Evolutionary conservation across 169 alveolate species (phyloP).

Genomic region (Babesia sp.): DNA sequence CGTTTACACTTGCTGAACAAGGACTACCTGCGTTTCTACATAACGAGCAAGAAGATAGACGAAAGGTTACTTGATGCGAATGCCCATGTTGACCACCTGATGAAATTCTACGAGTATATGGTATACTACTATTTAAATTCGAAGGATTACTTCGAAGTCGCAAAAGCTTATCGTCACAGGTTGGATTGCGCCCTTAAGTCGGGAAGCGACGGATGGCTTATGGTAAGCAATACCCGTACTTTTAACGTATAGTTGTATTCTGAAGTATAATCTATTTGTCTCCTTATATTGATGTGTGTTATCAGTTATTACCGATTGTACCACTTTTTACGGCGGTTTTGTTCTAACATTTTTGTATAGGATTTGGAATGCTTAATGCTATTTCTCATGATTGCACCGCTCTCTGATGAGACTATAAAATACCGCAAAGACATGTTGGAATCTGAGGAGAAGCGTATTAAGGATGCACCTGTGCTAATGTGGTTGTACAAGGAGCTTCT

Average conservation of each 20-base stretch:
- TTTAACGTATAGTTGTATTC: no score
- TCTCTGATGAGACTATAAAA: conserved; percentile 27
- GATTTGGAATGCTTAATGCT: conserved; percentile 51
- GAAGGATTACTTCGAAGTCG: conserved; percentile 63
- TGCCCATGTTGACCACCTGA: conserved; percentile 54
- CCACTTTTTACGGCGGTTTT: no score
- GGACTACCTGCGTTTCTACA: conserved; percentile 75
- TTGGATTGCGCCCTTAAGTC: conserved; percentile 14
- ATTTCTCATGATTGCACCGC: conserved; percentile 42
- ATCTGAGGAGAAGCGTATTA: conserved; percentile 62
- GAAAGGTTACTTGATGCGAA: conserved; percentile 59
- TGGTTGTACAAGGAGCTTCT: conserved; percentile 63
- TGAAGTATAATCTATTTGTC: no score
- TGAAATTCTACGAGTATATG: conserved; percentile 73
- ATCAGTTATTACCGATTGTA: no score
- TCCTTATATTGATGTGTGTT: no score
- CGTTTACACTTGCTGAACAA: conserved; percentile 68
- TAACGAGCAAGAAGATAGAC: conserved; percentile 71
- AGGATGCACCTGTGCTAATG: conserved; percentile 58
- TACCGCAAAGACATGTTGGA: conserved; percentile 42
- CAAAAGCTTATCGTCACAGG: conserved; percentile 55
- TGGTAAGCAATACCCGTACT: not conserved
- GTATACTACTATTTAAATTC: conserved; percentile 71
- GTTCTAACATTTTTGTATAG: conserved; percentile 6
- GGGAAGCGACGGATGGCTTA: conserved; percentile 4